Evolutionary conservation across 176 grass and related monocot genomes (phyloP).

Genomic region (Rhynchospora pubera): DNA sequence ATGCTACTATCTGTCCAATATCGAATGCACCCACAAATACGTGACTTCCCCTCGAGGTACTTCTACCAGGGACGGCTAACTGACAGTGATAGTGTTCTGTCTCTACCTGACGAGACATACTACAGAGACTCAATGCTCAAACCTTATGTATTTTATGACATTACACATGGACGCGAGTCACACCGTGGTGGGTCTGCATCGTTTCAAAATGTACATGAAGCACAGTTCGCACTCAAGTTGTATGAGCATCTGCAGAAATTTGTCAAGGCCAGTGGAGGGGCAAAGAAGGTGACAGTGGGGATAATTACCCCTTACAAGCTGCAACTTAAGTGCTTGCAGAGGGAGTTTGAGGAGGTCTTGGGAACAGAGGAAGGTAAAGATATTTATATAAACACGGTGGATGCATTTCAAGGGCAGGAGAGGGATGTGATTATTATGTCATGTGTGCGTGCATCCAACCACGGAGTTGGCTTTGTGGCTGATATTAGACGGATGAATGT

Average conservation of each 20-base stretch:
- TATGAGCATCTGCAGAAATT: conserved; percentile 84
- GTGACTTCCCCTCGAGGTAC: conserved; percentile 94
- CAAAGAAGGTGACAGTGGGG: conserved; percentile 86
- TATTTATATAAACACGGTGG: conserved; percentile 98
- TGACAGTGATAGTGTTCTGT: conserved; percentile 80
- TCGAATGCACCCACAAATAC: conserved; percentile 98
- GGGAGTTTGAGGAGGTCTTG: conserved; percentile 82
- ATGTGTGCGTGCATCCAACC: conserved; percentile 87
- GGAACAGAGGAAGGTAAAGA: conserved; percentile 90
- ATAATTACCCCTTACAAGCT: conserved; percentile 99
- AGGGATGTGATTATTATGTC: conserved; percentile 99
- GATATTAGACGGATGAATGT: conserved; percentile 99
- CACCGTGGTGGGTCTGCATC: conserved; percentile 90
- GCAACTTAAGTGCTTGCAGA: conserved; percentile 92
- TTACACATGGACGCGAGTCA: conserved; percentile 87
- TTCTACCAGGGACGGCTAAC: conserved; percentile 90
- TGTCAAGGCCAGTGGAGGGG: conserved; percentile 64
- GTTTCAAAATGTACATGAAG: conserved; percentile 92
- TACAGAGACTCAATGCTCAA: conserved; percentile 68
- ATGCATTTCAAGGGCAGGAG: conserved; percentile 99
- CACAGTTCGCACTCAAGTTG: conserved; percentile 67
- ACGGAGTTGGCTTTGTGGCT: conserved; percentile 97
- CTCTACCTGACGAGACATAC: conserved; percentile 69
- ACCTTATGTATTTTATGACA: conserved; percentile 89
- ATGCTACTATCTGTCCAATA: conserved; percentile 95